Evolutionary conservation across 2,329 filamentous ascomycete genomes (phyloP), one percentile per base, ranked within the genome.

Genomic region (Cladosporium sp.): DNA sequence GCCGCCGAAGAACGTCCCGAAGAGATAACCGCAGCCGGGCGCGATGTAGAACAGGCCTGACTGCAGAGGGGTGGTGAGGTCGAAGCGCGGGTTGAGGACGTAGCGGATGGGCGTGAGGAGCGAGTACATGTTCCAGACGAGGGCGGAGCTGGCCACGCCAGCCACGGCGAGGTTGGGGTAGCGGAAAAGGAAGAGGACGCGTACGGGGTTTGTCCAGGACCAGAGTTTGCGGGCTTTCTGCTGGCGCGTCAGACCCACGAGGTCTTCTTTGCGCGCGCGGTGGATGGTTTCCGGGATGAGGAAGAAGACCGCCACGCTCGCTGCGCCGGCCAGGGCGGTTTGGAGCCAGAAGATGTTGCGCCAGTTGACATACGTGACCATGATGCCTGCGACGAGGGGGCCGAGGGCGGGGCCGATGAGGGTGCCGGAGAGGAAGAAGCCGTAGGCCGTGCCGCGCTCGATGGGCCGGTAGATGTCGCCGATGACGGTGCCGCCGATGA

Each of bases 311-410:
- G 83, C 76, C 0, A 83, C 16, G 0, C 77, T 72, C 1, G 79
- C 83, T 0, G 78, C 62, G 2, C 78, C 84, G 0, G 82, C 83
- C 5, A 89, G 73, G 0, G 78, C 85, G 0, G 83, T 81, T 62
- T 90, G 86, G 0, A 91, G 72, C 82, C 85, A 90, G 69, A 89
- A 90, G 47, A 90, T 88, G 36, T 79, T 78, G 15, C 85, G 76
- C 87, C 87, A 92, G 2, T 76, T 78, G 6, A 76, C 74, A 66
- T 82, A 89, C 0, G 85, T 90, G 13, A 90, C 84, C 43, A 92
- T 87, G 38, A 89, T 82, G 19, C 86, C 87, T 49, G 86, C 81
- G 7, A 90, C 72, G 59, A 88, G 86, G 30, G 53, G 46, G 0
- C 85, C 85, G 0, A 51, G 35, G 13, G 49, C 49, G 7, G 49